Percentiles rank a stretch among this genome's conserved stretches.
These are phyloP conservation scores for Senna siamea DNA, from an alignment of 306 rosid genomes.

Conservation along the genomic window DNA sequence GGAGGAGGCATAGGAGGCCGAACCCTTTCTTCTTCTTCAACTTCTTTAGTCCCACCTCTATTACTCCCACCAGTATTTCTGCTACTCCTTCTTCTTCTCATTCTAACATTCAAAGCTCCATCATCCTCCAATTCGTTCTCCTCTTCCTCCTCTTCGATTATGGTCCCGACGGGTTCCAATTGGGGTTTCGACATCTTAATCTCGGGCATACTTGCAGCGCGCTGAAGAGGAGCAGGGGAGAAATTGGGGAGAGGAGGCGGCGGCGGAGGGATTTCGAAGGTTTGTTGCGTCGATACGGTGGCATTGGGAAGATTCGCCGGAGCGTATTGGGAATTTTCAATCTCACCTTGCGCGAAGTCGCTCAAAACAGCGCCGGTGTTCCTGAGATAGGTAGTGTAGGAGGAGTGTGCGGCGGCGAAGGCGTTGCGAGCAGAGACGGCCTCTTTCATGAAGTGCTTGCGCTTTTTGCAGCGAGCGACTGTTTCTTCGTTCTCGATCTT, in stretches of 20 bases:
- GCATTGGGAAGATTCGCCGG: not conserved
- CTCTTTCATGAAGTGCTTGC: constrained; percentile 72
- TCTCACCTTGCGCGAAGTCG: constrained; percentile 78
- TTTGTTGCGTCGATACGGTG: not conserved
- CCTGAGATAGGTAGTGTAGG: constrained; percentile 71
- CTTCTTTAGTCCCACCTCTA: constrained; percentile 34
- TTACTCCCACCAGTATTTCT: constrained; percentile 34
- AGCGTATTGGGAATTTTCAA: constrained; percentile 42
- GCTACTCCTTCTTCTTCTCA: constrained; percentile 46
- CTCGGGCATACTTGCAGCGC: constrained; percentile 77
- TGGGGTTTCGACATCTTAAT: constrained; percentile 50
- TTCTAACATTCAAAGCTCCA: constrained; percentile 42
- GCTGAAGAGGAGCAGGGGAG: constrained; percentile 50
- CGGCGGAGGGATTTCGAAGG: constrained; percentile 57
- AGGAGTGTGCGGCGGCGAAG: constrained; percentile 85
- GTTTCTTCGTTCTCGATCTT: constrained; percentile 98
- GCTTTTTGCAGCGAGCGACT: constrained; percentile 81
- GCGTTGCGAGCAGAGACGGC: constrained; percentile 79
- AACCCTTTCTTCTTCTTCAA: constrained; percentile 40
- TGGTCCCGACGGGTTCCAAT: constrained; percentile 40
- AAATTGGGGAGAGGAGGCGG: constrained; percentile 54
- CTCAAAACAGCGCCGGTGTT: constrained; percentile 87
- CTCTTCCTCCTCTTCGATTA: constrained; percentile 65
- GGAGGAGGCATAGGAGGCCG: constrained; percentile 52
- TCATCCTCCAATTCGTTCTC: constrained; percentile 54